Base-by-base conservation (phyloP, 2,329 filamentous ascomycete genomes). In the Penicillium sp. region DNA sequence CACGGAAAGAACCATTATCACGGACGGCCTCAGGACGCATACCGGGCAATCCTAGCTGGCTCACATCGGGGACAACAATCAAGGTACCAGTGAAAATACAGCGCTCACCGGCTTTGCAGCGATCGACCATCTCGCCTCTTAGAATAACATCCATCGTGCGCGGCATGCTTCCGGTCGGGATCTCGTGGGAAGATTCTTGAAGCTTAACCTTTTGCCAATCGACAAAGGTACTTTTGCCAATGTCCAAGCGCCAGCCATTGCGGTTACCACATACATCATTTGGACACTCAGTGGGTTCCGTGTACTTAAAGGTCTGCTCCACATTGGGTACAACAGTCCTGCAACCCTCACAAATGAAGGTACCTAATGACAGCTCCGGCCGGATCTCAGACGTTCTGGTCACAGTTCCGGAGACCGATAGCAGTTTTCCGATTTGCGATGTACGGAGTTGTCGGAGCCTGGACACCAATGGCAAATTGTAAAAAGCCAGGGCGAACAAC, bases 141-240 rank as follows among this genome's bases (percentile, higher is more conserved):
- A 99, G 77, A 64, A 99, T 97, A 43, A 99, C 90, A 69, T 99
- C 95, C 86, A 99, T 95, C 3, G 95, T 99, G 58, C 95, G 86
- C 24, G 95, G 95, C 95, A 99, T 99, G 77, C 93, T 97, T 53
- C 95, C 95, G 0, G 95, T 99, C 0, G 95, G 95, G 37, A 99
- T 99, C 73, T 99, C 95, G 4, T 93, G 93, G 65, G 92, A 96
- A 79, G 98, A 99, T 76, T 99, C 95, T 76, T 99, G 95, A 60
- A 98, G 91, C 61, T 96, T 90, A 24, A 98, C 92, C 74, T 98
- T 98, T 73, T 99, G 95, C 95, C 95, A 99, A 77, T 99, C 95
- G 60, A 99, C 90, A 72, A 99, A 99, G 0, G 93, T 98, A 74
- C 93, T 97, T 74, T 96, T 93, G 44, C 91, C 85, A 69, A 99